Percentiles rank a stretch among this genome's conserved stretches.
Conservation (phyloP, 441 rosid species). For the Euphorbia celastroides region DNA sequence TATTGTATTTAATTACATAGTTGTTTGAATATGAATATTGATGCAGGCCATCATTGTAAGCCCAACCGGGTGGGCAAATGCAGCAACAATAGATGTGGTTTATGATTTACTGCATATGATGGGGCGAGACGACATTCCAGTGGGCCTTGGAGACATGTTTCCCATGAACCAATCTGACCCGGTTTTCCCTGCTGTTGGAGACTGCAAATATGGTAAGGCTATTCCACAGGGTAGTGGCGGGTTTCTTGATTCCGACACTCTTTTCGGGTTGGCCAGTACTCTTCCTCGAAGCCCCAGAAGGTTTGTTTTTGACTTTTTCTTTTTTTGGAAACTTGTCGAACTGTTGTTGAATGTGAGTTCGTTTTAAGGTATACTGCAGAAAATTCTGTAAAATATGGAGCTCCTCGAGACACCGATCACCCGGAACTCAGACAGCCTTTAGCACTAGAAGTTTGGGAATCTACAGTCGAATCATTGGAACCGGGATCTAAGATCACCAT, state of each 20-base stretch:
- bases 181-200: conserved; percentile 46
- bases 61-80: conserved; percentile 94
- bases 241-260: conserved; percentile 78
- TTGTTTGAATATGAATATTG: neutral
- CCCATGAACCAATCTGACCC: conserved; percentile 65
- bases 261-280: conserved; percentile 75
- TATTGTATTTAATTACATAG: neutral
- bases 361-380: conserved; percentile 67
- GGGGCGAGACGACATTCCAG: conserved; percentile 91
- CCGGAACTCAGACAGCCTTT: conserved; percentile 70
- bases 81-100: conserved; percentile 77
- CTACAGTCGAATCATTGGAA: conserved; percentile 29
- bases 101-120: conserved; percentile 94
- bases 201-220: conserved; percentile 64
- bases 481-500: conserved; percentile 51
- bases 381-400: conserved; percentile 48
- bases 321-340: neutral
- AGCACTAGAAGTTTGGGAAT: conserved; percentile 72
- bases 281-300: conserved; percentile 82
- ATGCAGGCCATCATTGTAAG: conserved; percentile 72
- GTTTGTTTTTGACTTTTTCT: conserved; percentile 21
- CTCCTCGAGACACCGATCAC: conserved; percentile 65
- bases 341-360: neutral
- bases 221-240: conserved; percentile 85
- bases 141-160: conserved; percentile 65